Evolutionary conservation across 352 stramenopile species (phyloP), one percentile per base, ranked within the genome.

Genomic region (Pythium coloratum): DNA sequence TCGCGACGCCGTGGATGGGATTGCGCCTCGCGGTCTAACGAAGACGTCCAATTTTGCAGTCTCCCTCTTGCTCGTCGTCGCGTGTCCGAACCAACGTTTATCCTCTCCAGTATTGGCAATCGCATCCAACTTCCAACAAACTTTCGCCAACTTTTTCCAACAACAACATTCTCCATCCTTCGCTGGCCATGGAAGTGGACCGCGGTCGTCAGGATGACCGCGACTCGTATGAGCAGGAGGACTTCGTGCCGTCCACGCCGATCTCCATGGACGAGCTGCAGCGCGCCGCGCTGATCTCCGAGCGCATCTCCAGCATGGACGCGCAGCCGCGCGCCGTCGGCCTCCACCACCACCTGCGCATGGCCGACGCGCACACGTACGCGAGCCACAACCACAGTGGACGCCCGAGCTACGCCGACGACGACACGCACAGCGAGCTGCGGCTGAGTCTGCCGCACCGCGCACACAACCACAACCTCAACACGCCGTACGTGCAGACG

Each of bases 261-360:
- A 74, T 74, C 58, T 70, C 68, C 2, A 2, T 55, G 40, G 68
- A 70, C 53, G 68, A 74, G 53, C 34, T 64, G 28, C 57, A 70
- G 56, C 68, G 68, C 53, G 68, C 68, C 7, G 68, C 68, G 34
- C 51, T 74, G 4, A 74, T 74, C 68, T 67, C 62, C 9, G 53
- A 70, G 68, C 62, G 68, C 20, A 70, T 74, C 38, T 65, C 62
- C 14, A 65, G 44, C 47, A 55, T 66, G n/a, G 42, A 67, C 61
- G n/a, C 62, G 8, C 67, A 69, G 47, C 49, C 67, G 26, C 67
- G 42, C 24, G 55, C 66, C 34, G 60, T 72, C 26, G 66, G 59
- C 6, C 59, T 72, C 47, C 55, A 61, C 32, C 65, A 66, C 58
- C 30, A 51, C 44, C 44, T 67, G 66, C 53, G 61, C 20, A 55